These are phyloP conservation scores for Podospora bellae-mahoneyi DNA, from an alignment of 495 filamentous ascomycete genomes.

Conservation along the genomic window DNA sequence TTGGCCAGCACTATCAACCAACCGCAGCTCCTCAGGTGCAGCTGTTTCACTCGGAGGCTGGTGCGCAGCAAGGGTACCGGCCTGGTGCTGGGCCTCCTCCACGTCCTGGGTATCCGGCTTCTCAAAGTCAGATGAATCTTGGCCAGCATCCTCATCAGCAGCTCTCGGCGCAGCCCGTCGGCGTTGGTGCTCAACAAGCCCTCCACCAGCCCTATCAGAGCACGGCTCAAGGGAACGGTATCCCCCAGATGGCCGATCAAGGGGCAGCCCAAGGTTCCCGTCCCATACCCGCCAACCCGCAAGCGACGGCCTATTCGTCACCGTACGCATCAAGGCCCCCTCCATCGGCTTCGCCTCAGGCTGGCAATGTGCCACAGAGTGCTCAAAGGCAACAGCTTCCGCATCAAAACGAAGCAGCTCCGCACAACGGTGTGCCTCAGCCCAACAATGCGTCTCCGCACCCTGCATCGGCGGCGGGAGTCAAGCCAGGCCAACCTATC, in stretches of 20 bases:
- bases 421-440: constrained; percentile 27
- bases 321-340: constrained; percentile 42
- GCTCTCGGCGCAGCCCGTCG: constrained; percentile 22
- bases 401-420: constrained; percentile 10
- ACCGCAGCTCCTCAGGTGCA: constrained; percentile 28
- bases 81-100: constrained; percentile 29
- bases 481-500: constrained; percentile 18
- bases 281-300: constrained; percentile 31
- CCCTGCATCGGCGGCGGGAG: constrained; percentile 4
- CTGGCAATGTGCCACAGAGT: constrained; percentile 20
- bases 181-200: constrained; percentile 22
- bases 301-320: constrained; percentile 42
- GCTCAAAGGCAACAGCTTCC: constrained; percentile 21
- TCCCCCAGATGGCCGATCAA: constrained; percentile 37
- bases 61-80: constrained; percentile 27
- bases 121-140: constrained; percentile 28
- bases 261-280: constrained; percentile 27
- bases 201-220: constrained; percentile 33
- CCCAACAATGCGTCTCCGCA: constrained; percentile 12
- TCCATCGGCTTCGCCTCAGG: constrained; percentile 20
- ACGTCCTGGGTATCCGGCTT: constrained; percentile 18
- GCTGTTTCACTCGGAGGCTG: constrained; percentile 29
- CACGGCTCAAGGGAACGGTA: constrained; percentile 31
- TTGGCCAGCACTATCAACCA: constrained; percentile 28
- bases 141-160: constrained; percentile 28